Evolutionary conservation across 2,329 filamentous ascomycete genomes (phyloP).

Genomic region (Chaetoscypha palmicola): DNA sequence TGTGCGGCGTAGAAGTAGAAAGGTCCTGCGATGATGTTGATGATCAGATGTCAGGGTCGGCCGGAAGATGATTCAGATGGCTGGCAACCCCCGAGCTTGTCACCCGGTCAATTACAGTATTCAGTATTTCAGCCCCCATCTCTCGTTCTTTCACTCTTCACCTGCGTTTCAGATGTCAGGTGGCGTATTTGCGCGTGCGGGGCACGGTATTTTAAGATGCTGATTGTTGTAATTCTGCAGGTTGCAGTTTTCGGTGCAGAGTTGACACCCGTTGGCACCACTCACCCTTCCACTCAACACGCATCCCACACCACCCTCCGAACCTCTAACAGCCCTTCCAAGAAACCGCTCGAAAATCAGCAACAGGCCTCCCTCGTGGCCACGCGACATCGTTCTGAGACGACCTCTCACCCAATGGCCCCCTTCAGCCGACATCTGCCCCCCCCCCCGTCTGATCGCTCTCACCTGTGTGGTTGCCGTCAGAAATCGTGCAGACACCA

Average conservation of each 20-base stretch:
- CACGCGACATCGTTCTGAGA: neutral
- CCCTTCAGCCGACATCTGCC: neutral
- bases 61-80: neutral
- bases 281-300: neutral
- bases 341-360: neutral
- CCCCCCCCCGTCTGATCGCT: neutral
- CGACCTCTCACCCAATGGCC: neutral
- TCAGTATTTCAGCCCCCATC: neutral
- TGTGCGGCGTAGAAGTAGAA: neutral
- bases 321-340: neutral
- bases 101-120: neutral
- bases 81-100: neutral
- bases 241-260: neutral
- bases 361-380: neutral
- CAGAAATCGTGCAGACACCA: neutral
- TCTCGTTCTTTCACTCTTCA: neutral
- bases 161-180: neutral
- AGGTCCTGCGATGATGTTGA: neutral
- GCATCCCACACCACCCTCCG: neutral
- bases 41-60: neutral
- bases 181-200: neutral
- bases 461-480: neutral
- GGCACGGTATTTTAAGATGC: neutral
- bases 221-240: neutral
- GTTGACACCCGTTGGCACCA: neutral